A percentile compares a stretch with the other conserved stretches of the same genome.
phyloP scores from a whole-genome alignment of 2,329 filamentous ascomycete genomes.

The Curvularia spicifera region DNA sequence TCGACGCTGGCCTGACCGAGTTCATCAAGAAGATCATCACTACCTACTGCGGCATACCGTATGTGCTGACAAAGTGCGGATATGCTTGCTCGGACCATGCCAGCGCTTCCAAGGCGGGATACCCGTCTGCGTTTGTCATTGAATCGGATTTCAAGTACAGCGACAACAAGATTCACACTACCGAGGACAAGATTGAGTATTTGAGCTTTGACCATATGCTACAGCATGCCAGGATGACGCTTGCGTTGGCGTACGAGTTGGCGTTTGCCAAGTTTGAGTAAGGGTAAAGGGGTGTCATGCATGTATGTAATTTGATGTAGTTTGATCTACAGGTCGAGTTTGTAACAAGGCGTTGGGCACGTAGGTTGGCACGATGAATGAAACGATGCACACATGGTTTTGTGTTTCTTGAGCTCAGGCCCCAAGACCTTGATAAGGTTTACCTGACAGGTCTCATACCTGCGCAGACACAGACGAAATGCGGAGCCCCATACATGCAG shows the following conservation, averaged over 20 bases:
- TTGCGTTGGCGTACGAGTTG: constrained; percentile 84
- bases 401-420: too few relatives aligned
- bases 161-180: constrained; percentile 73
- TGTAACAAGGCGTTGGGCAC: not conserved
- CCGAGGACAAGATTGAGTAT: constrained; percentile 73
- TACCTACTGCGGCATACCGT: constrained; percentile 88
- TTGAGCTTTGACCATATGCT: constrained; percentile 89
- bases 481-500: too few relatives aligned
- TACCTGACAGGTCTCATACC: too few relatives aligned
- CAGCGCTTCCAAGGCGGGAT: constrained; percentile 74
- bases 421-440: too few relatives aligned
- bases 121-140: constrained; percentile 77
- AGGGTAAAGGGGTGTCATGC: not conserved
- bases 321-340: not conserved
- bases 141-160: constrained; percentile 71
- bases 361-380: not conserved
- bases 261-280: constrained; percentile 73
- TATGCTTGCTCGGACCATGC: constrained; percentile 83
- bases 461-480: too few relatives aligned
- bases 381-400: not conserved
- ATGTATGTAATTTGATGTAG: not conserved
- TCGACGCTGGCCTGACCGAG: constrained; percentile 78
- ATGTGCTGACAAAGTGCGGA: constrained; percentile 84
- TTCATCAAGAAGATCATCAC: constrained; percentile 92
- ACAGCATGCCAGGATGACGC: constrained; percentile 83